These are phyloP conservation scores for Trametes elegans DNA, from an alignment of 768 basidiomycete genomes.

Conservation along the genomic window DNA sequence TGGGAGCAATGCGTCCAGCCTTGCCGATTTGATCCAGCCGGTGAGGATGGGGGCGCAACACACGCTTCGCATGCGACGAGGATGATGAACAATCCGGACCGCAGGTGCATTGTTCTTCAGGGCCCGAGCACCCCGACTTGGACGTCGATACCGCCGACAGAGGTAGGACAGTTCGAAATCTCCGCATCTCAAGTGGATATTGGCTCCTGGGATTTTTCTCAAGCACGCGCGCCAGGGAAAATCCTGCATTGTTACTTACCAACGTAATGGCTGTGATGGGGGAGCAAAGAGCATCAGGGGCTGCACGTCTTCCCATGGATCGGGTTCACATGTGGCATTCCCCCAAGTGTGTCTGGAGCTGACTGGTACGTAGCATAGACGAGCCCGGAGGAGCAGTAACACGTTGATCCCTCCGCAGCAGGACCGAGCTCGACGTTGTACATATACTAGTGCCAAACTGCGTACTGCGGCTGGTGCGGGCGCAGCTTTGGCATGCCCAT, in stretches of 20 bases:
- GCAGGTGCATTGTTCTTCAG: neutral
- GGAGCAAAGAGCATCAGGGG: neutral
- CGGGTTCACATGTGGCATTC: neutral
- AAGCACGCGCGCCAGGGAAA: neutral
- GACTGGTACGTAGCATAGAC: neutral
- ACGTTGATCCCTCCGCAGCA: neutral
- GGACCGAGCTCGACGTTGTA: neutral
- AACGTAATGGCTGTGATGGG: conserved; percentile 11
- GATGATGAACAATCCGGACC: conserved; percentile 6
- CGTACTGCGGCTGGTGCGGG: conserved; percentile 12
- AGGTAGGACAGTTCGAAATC: neutral
- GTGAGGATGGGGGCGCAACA: neutral
- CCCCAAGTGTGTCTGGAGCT: neutral
- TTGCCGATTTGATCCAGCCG: neutral
- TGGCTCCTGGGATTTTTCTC: neutral
- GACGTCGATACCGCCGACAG: neutral
- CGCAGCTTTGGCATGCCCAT: conserved; percentile 6
- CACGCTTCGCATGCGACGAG: conserved; percentile 1
- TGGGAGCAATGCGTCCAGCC: neutral
- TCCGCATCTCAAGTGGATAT: neutral
- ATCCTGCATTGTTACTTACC: conserved; percentile 10
- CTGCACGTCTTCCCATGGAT: neutral
- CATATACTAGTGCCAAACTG: conserved; percentile 19
- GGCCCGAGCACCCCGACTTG: neutral
- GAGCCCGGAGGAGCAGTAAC: neutral